phyloP scores from a whole-genome alignment of 1,284 basidiomycete genomes.

The Malassezia cuniculi region DNA sequence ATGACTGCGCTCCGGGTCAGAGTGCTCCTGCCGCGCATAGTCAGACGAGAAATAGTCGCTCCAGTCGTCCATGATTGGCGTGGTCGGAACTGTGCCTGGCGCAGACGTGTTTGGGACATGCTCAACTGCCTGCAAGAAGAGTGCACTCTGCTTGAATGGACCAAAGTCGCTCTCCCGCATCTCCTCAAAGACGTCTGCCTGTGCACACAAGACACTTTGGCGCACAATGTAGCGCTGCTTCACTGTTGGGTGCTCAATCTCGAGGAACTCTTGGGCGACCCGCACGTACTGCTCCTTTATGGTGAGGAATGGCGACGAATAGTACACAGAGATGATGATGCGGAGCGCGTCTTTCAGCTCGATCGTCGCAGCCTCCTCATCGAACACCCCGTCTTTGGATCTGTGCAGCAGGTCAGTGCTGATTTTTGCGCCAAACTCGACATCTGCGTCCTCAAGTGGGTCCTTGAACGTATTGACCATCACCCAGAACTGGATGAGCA shows the following conservation, averaged over 20 bases:
- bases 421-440: conserved; percentile 5
- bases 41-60: too few species aligned
- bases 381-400: not conserved
- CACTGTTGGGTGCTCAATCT: conserved; percentile 26
- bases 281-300: conserved; percentile 61
- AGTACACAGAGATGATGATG: conserved; percentile 75
- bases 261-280: conserved; percentile 57
- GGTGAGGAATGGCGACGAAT: conserved; percentile 53
- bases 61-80: too few species aligned
- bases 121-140: conserved; percentile 74
- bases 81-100: not conserved
- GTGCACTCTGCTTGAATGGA: conserved; percentile 68
- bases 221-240: conserved; percentile 45
- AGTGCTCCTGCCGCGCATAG: too few species aligned
- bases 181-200: conserved; percentile 67
- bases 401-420: conserved; percentile 46
- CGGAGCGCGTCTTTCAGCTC: conserved; percentile 63
- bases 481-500: conserved; percentile 90
- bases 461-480: conserved; percentile 94
- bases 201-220: conserved; percentile 65
- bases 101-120: too few species aligned
- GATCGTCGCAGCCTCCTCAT: too few species aligned
- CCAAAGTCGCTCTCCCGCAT: conserved; percentile 80
- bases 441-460: conserved; percentile 56
- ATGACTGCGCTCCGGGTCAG: too few species aligned